Percentiles rank a stretch among this genome's conserved stretches.
phyloP scores from a whole-genome alignment of 1,284 basidiomycete species.

The Inonotus hispidus region DNA sequence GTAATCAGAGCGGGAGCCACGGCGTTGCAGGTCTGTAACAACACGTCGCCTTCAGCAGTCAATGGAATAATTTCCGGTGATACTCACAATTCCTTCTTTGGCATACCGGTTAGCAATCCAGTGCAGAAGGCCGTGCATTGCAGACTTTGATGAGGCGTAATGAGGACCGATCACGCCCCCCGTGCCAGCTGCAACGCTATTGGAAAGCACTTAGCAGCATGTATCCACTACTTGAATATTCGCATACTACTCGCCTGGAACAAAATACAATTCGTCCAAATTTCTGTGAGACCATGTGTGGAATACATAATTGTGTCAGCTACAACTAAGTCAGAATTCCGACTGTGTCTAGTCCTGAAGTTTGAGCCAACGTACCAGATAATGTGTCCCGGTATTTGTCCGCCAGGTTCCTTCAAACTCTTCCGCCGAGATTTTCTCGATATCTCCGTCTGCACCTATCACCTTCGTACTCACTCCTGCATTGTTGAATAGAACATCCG shows the following conservation, averaged over 20 bases:
- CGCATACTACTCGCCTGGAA: constrained; percentile 34
- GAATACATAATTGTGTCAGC: constrained; percentile 47
- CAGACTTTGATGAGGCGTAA: constrained; percentile 52
- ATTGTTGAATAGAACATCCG: constrained; percentile 49
- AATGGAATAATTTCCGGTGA: neutral
- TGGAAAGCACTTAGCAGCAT: neutral
- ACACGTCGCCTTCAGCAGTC: neutral
- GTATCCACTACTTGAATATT: neutral
- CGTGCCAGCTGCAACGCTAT: constrained; percentile 36
- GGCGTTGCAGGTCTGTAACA: constrained; percentile 43
- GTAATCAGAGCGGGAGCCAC: constrained; percentile 48
- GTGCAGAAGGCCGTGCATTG: constrained; percentile 48
- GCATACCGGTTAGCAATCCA: constrained; percentile 49
- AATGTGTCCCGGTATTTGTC: constrained; percentile 42
- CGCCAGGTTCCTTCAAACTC: constrained; percentile 46
- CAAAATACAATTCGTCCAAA: constrained; percentile 48
- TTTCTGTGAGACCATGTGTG: constrained; percentile 44
- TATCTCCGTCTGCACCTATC: constrained; percentile 43
- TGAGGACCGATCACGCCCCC: constrained; percentile 53
- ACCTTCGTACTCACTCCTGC: constrained; percentile 37
- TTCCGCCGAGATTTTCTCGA: constrained; percentile 39
- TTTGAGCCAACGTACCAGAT: constrained; percentile 29
- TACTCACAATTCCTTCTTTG: constrained; percentile 46
- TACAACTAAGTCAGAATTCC: constrained; percentile 18
- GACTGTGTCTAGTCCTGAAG: neutral